These are phyloP conservation scores for Trametopsis cervina DNA, from an alignment of 768 basidiomycete genomes.

Conservation along the genomic window DNA sequence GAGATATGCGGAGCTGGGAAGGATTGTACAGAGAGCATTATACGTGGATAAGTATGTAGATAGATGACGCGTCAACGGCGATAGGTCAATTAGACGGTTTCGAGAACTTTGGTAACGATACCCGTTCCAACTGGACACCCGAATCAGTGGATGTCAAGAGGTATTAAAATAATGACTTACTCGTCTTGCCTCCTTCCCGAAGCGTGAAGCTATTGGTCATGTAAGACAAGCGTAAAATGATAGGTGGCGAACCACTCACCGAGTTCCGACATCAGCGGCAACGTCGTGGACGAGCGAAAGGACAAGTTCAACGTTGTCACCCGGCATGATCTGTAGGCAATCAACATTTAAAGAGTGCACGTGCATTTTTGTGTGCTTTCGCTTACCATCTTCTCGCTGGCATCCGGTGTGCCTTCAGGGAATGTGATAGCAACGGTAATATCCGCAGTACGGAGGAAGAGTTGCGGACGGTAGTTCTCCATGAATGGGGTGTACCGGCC, in stretches of 20 bases:
- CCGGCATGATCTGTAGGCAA: slow-evolving; percentile 79
- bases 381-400: slow-evolving; percentile 80
- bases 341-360: background rate
- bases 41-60: slow-evolving; percentile 6
- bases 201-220: slow-evolving; percentile 61
- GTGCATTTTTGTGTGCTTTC: slow-evolving; percentile 1
- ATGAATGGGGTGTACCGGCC: slow-evolving; percentile 91
- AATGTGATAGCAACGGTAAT: slow-evolving; percentile 81
- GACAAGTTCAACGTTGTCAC: slow-evolving; percentile 93
- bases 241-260: slow-evolving; percentile 30
- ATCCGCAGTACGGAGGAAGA: slow-evolving; percentile 94
- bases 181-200: slow-evolving; percentile 90
- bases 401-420: slow-evolving; percentile 77
- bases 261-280: slow-evolving; percentile 81
- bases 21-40: background rate
- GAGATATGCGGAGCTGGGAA: background rate
- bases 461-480: slow-evolving; percentile 89
- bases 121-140: slow-evolving; percentile 76
- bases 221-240: slow-evolving; percentile 3
- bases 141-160: background rate
- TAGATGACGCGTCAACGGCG: background rate
- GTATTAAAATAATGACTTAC: slow-evolving; percentile 34
- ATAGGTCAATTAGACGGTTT: slow-evolving; percentile 25
- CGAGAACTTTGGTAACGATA: slow-evolving; percentile 81
- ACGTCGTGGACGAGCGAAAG: slow-evolving; percentile 80